Base-by-base conservation (phyloP, 345 rosid species). In the Noccaea bulbosa region DNA sequence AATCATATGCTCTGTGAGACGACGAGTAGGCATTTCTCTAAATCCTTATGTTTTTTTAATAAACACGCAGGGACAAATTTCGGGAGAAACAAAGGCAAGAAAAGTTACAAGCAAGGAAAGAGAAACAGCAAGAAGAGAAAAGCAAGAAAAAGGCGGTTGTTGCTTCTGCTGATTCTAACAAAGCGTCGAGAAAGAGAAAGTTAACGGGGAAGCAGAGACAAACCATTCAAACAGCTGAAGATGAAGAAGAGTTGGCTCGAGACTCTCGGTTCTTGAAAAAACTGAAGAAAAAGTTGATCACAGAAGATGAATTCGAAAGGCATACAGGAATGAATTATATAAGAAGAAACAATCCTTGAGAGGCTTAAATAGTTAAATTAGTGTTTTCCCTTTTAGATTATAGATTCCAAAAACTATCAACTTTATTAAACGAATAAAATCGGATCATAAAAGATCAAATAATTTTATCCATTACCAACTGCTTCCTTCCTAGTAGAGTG, bases 151-250 rank as follows among this genome's bases (percentile, higher is more conserved):
- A 39, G 24, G 62, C 75, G 11, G 78, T 71, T 4, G 58, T 76
- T 45, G 35, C 77, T 46, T 61, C 47, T 10, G 56, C 22, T 11
- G 66, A 58, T 8, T 11, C 58, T 11, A 65, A 14, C 48, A 67
- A 67, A 8, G 60, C 17, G 49, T 60, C 60, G 52, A 87, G 79
- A 77, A 87, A 90, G 60, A 87, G 80, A 75, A 89, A 91, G 85
- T 78, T 84, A 70, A 91, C 99, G 0, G 96, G 92, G 14, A 91
- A 88, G 58, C 92, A 89, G 71, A 87, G 98, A 71, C 93, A 88
- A 35, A 83, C 92, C 2, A 72, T 78, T 64, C 99, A 91, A 81
- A 81, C 88, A 43, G 51, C 81, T 11, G 93, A 91, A 78, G 97
- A 94, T 53, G 90, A 84, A 7, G 90, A 91, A 17, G 92, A 87